These are phyloP conservation scores for Tuber magnatum DNA, from an alignment of 495 filamentous ascomycete genomes.

Conservation along the genomic window DNA sequence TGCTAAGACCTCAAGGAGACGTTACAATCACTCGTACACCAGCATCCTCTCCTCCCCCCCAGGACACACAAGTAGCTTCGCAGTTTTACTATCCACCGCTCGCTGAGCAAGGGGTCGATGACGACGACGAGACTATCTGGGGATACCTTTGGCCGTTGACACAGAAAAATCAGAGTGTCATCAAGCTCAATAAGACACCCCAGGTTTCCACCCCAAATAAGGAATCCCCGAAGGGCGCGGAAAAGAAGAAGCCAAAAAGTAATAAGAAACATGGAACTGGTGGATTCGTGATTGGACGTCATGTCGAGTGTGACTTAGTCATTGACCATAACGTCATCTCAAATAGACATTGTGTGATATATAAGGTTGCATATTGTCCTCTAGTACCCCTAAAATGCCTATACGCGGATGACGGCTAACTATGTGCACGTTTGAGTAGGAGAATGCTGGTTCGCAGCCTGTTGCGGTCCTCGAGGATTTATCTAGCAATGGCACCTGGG, in stretches of 20 bases:
- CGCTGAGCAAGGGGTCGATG: constrained; percentile 66
- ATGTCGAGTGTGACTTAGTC: constrained; percentile 85
- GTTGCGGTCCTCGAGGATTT: constrained; percentile 85
- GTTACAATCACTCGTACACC: constrained; percentile 43
- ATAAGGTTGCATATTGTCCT: constrained; percentile 46
- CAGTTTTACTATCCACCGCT: constrained; percentile 69
- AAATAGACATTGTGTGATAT: constrained; percentile 88
- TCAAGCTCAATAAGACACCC: constrained; percentile 51
- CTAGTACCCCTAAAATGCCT: background rate
- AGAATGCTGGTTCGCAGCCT: constrained; percentile 70
- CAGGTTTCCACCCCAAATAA: constrained; percentile 16
- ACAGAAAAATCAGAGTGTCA: constrained; percentile 60
- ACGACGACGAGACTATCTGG: constrained; percentile 80
- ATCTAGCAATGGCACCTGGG: constrained; percentile 92
- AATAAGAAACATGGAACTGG: constrained; percentile 53
- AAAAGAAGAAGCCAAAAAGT: constrained; percentile 45
- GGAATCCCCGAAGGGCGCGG: constrained; percentile 32
- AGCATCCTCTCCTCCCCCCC: constrained; percentile 49
- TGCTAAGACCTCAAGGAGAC: background rate
- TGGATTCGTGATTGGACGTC: constrained; percentile 88
- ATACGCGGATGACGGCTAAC: background rate
- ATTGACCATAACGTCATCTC: constrained; percentile 80
- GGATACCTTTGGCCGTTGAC: constrained; percentile 84
- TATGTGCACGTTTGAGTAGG: constrained; percentile 38
- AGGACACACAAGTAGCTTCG: constrained; percentile 60